Percentiles rank a stretch among this genome's conserved stretches.
Evolutionary conservation across 2,329 filamentous ascomycete species (phyloP).

Genomic region (Albophoma yamanashiensis): DNA sequence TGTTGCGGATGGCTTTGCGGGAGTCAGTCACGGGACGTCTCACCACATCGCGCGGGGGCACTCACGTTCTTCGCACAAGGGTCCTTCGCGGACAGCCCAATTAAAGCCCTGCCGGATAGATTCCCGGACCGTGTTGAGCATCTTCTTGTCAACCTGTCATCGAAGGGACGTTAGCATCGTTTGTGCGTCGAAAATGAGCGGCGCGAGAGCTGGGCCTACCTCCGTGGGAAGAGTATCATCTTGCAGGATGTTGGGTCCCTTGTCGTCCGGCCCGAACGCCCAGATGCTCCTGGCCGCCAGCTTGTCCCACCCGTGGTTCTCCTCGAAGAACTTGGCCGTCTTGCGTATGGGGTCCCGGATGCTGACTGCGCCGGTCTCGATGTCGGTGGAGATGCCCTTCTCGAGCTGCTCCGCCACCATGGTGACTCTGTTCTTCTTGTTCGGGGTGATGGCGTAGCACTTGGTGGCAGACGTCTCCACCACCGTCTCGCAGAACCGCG

Average conservation of each 20-base stretch:
- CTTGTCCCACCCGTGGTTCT: constrained; percentile 94
- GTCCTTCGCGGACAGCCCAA: constrained; percentile 92
- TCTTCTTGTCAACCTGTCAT: constrained; percentile 76
- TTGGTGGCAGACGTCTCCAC: constrained; percentile 96
- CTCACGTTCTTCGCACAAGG: constrained; percentile 93
- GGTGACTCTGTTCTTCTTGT: constrained; percentile 99
- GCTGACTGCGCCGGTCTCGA: constrained; percentile 79
- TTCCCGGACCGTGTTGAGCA: constrained; percentile 77
- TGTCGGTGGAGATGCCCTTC: constrained; percentile 88
- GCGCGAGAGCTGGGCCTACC: constrained; percentile 23
- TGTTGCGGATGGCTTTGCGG: constrained; percentile 76
- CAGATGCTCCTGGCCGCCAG: constrained; percentile 91
- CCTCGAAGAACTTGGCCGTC: constrained; percentile 94
- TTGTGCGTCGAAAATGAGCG: too few species aligned
- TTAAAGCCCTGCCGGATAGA: constrained; percentile 92
- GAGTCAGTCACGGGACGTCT: background rate
- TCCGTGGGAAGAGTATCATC: constrained; percentile 93
- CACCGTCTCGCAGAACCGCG: constrained; percentile 94
- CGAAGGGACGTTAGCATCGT: background rate
- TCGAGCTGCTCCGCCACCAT: constrained; percentile 97
- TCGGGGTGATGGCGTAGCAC: constrained; percentile 94
- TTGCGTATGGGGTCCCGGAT: constrained; percentile 90
- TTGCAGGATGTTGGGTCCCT: constrained; percentile 88
- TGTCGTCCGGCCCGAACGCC: constrained; percentile 95
- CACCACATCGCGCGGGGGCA: constrained; percentile 12